Base-by-base conservation (phyloP, 441 rosid species). In the Croton setiger region DNA sequence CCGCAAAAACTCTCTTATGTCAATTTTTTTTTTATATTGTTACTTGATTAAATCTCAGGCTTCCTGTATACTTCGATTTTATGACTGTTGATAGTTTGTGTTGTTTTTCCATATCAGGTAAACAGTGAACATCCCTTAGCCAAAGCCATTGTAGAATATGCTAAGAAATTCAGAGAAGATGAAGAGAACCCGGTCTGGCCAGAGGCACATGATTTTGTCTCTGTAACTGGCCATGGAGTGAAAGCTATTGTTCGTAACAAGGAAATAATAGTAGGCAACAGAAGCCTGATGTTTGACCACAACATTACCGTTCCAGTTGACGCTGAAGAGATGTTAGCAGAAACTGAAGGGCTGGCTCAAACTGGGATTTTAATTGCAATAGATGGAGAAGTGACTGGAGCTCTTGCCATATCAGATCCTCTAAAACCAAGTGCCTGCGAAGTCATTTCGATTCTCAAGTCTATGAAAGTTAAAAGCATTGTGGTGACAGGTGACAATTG, bases 71-170 rank as follows among this genome's bases (percentile, higher is more conserved):
- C 39, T 49, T 69, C 15, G 43, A n/a, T 47, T 20, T 13, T 15
- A 39, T 60, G 41, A 17, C 11, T 13, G 31, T 41, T 23, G 52
- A 53, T 27, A 23, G 18, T 1, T 41, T 33, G 18, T 64, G 44
- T 14, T 27, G 2, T 67, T 49, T 68, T 48, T 54, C 31, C 48
- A 12, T 60, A 64, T 43, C 74, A 93, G 98, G 86, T 75, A 20
- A 91, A 93, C 80, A 93, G 98, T 45, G 97, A 91, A 77, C 98
- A 93, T 64, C 98, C 98, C 10, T 77, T 93, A 68, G 96, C 81
- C 49, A 93, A 93, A 82, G 93, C 98, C 60, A 75, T 87, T 56
- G 95, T 93, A 14, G 93, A 89, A 78, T 85, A 89, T 44, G 93
- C 90, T 0, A 91, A 82, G 80, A 91, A 88, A 64, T 86, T 93